These are phyloP conservation scores for Entomortierella chlamydospora DNA, from an alignment of 192 early-diverging fungal genomes.

Conservation along the genomic window DNA sequence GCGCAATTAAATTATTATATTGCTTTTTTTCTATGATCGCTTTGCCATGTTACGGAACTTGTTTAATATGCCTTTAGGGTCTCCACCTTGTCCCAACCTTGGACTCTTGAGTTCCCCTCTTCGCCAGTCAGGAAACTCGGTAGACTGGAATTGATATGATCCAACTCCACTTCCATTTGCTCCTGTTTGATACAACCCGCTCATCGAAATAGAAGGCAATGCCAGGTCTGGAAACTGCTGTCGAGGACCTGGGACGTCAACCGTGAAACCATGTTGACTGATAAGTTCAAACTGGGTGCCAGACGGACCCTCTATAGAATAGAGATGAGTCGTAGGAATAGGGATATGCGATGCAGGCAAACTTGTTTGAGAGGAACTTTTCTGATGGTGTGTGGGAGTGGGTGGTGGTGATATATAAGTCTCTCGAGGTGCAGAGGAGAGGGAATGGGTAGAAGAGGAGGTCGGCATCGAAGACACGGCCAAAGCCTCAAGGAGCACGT, in stretches of 20 bases:
- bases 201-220: too few species aligned
- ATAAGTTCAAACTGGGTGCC: constrained; percentile 40
- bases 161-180: not conserved
- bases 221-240: too few species aligned
- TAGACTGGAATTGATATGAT: not conserved
- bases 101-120: not conserved
- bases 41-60: constrained; percentile 22
- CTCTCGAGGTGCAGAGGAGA: not conserved
- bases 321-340: constrained; percentile 43
- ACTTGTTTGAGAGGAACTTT: too few species aligned
- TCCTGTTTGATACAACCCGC: too few species aligned
- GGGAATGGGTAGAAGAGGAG: not conserved
- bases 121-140: constrained; percentile 3
- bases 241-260: not conserved
- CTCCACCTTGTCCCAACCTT: constrained; percentile 6
- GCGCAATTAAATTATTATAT: too few species aligned
- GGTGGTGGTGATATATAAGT: not conserved
- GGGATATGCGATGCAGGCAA: not conserved
- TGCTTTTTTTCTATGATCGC: not conserved
- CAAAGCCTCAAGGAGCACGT: constrained; percentile 23
- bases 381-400: not conserved
- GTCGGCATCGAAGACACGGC: constrained; percentile 2
- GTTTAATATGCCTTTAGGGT: constrained; percentile 6
- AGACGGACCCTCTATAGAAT: constrained; percentile 18
- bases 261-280: constrained; percentile 36